Evolutionary conservation across 805 yeast genomes (phyloP).

Genomic region (Candida takata): DNA sequence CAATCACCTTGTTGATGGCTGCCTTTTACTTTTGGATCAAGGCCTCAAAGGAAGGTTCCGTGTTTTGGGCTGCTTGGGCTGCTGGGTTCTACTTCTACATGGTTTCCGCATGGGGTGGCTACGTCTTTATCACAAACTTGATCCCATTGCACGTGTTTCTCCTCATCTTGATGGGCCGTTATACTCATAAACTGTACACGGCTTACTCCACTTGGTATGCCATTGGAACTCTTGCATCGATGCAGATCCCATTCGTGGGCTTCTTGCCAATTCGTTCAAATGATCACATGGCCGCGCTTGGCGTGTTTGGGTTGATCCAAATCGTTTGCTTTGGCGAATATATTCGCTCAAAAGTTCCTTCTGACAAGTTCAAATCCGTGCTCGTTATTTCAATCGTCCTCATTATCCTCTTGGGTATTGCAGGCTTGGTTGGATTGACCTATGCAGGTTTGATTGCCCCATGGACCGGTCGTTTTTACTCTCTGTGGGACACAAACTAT

Average conservation of each 20-base stretch:
- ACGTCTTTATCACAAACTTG: slow-evolving; percentile 95
- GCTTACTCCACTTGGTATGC: slow-evolving; percentile 97
- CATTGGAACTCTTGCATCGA: slow-evolving; percentile 93
- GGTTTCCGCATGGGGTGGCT: slow-evolving; percentile 99
- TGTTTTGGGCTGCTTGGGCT: slow-evolving; percentile 73
- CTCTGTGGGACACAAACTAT: slow-evolving; percentile 95
- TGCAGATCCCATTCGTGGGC: slow-evolving; percentile 99
- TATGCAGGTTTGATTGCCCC: slow-evolving; percentile 94
- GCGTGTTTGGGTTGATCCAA: slow-evolving; percentile 93
- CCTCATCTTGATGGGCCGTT: slow-evolving; percentile 89
- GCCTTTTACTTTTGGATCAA: slow-evolving; percentile 96
- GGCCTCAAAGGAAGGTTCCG: slow-evolving; percentile 85
- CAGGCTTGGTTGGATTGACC: slow-evolving; percentile 72
- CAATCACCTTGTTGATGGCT: slow-evolving; percentile 90
- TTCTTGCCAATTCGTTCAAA: slow-evolving; percentile 94
- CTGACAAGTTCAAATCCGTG: slow-evolving; percentile 65
- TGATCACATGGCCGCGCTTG: slow-evolving; percentile 97
- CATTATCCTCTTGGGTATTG: slow-evolving; percentile 56
- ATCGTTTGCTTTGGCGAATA: slow-evolving; percentile 82
- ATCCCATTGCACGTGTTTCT: slow-evolving; percentile 94
- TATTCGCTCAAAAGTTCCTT: slow-evolving; percentile 64
- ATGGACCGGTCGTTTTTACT: slow-evolving; percentile 99
- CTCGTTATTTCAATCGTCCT: slow-evolving; percentile 51
- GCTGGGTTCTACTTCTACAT: slow-evolving; percentile 92
- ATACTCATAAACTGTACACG: slow-evolving; percentile 71